phyloP scores from a whole-genome alignment of 768 basidiomycete species.

The Sistotremastrum suecicum region DNA sequence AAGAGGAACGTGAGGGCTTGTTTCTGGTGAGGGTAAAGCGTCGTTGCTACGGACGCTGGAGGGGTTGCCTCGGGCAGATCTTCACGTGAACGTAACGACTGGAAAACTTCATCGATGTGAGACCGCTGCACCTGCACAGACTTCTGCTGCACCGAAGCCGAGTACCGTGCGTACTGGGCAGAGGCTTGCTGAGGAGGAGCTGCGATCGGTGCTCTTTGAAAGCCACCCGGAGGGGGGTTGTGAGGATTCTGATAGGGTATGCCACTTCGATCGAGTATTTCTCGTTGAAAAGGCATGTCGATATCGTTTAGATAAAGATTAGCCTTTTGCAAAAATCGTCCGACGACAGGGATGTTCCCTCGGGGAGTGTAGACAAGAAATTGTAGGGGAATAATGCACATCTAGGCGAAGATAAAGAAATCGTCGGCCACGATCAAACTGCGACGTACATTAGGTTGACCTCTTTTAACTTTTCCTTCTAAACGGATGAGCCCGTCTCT shows the following conservation, averaged over 20 bases:
- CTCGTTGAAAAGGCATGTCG: constrained; percentile 44
- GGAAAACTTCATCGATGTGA: constrained; percentile 91
- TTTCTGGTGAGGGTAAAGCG: constrained; percentile 93
- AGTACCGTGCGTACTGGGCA: too few relatives aligned
- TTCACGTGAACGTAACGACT: constrained; percentile 73
- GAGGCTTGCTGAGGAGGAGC: constrained; percentile 21
- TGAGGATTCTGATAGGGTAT: constrained; percentile 85
- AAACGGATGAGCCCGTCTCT: constrained; percentile 72
- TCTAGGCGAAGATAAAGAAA: constrained; percentile 26
- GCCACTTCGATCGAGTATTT: constrained; percentile 30
- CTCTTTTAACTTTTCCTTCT: constrained; percentile 62
- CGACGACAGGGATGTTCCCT: constrained; percentile 77
- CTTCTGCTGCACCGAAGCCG: constrained; percentile 38
- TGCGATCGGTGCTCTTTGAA: constrained; percentile 26
- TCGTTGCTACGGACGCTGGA: constrained; percentile 71
- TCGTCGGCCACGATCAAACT: constrained; percentile 8
- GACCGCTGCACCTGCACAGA: constrained; percentile 84
- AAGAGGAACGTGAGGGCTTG: constrained; percentile 93
- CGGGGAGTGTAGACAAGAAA: constrained; percentile 90
- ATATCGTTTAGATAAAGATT: constrained; percentile 75
- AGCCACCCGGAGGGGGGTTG: constrained; percentile 61
- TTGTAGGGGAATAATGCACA: constrained; percentile 70
- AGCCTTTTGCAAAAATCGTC: constrained; percentile 54
- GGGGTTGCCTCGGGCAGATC: constrained; percentile 80
- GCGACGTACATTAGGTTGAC: constrained; percentile 42